Evolutionary conservation across 2,329 filamentous ascomycete species (phyloP).

Genomic region (Basipetospora sp.): DNA sequence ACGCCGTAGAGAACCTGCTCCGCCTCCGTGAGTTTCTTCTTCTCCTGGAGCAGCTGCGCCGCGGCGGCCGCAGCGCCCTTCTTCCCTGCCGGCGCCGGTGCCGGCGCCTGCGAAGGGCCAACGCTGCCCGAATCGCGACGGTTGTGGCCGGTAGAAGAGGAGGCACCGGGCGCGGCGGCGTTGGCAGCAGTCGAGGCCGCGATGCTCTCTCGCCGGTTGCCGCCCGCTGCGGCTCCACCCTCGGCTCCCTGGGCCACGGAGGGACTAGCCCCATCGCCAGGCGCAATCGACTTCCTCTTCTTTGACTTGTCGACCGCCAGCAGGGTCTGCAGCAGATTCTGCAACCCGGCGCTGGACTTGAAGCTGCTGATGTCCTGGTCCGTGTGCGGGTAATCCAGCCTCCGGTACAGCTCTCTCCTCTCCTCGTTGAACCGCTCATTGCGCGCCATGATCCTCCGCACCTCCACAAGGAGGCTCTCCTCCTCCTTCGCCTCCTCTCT

Average conservation of each 20-base stretch:
- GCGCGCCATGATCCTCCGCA: slow-evolving; percentile 79
- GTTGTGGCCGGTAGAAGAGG: slow-evolving; percentile 14
- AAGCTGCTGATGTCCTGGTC: slow-evolving; percentile 62
- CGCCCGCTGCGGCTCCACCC: slow-evolving; percentile 21
- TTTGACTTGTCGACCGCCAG: slow-evolving; percentile 74
- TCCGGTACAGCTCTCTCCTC: slow-evolving; percentile 69
- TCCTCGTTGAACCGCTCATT: slow-evolving; percentile 79
- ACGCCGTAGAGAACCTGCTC: slow-evolving; percentile 75
- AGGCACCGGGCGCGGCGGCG: slow-evolving; percentile 12
- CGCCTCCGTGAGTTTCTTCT: slow-evolving; percentile 57
- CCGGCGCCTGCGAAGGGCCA: slow-evolving; percentile 18
- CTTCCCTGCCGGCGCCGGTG: slow-evolving; percentile 16
- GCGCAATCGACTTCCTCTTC: slow-evolving; percentile 63
- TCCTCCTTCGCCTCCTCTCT: slow-evolving; percentile 87
- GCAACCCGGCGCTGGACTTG: slow-evolving; percentile 66
- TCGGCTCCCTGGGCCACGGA: slow-evolving; percentile 24
- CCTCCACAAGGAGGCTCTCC: slow-evolving; percentile 72
- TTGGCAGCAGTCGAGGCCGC: slow-evolving; percentile 23
- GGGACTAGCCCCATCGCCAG: slow-evolving; percentile 41
- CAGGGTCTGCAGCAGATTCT: slow-evolving; percentile 67
- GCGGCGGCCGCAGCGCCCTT: slow-evolving; percentile 16
- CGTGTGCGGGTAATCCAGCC: slow-evolving; percentile 65
- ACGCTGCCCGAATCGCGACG: slow-evolving; percentile 31
- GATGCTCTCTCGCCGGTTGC: slow-evolving; percentile 38
- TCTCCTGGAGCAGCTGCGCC: slow-evolving; percentile 28